A percentile compares a stretch with the other conserved stretches of the same genome.
Conservation (phyloP, 306 rosid genomes). For the Castanea mollissima region DNA sequence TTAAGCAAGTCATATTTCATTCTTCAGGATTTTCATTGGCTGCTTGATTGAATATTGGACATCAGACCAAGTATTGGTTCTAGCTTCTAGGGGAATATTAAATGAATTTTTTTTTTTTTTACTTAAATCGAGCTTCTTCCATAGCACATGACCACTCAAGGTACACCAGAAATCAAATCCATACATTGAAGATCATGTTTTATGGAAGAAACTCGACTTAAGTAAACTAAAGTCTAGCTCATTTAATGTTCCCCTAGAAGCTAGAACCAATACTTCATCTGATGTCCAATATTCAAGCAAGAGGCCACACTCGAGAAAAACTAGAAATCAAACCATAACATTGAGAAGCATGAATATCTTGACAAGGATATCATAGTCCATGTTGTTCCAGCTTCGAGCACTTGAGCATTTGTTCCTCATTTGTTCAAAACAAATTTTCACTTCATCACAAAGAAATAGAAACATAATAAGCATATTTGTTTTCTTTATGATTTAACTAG, state of each 20-base stretch:
- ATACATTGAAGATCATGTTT: no score
- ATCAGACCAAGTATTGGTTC: not conserved
- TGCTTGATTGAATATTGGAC: not conserved
- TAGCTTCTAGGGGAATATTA: not conserved
- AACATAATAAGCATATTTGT: no score
- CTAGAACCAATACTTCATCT: not conserved
- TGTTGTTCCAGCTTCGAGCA: not conserved
- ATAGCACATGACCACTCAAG: no score
- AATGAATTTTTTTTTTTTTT: not conserved
- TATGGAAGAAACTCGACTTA: slow-evolving; percentile 1
- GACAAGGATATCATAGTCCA: slow-evolving; percentile 1
- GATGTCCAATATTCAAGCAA: not conserved
- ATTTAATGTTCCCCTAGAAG: not conserved
- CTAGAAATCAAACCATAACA: slow-evolving; percentile 3
- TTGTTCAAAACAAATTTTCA: no score
- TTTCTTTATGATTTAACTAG: no score
- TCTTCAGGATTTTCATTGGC: slow-evolving; percentile 7
- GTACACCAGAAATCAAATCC: no score
- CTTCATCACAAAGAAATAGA: no score
- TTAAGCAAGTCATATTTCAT: slow-evolving; percentile 1
- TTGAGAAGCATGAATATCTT: slow-evolving; percentile 18
- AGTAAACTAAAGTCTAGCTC: not conserved
- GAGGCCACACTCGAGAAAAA: slow-evolving; percentile 12
- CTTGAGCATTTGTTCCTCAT: not conserved
- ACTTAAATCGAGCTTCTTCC: slow-evolving; percentile 8